Evolutionary conservation across 106 monocot species (phyloP), one percentile per base, ranked within the genome.

Genomic region (Allium fistulosum): DNA sequence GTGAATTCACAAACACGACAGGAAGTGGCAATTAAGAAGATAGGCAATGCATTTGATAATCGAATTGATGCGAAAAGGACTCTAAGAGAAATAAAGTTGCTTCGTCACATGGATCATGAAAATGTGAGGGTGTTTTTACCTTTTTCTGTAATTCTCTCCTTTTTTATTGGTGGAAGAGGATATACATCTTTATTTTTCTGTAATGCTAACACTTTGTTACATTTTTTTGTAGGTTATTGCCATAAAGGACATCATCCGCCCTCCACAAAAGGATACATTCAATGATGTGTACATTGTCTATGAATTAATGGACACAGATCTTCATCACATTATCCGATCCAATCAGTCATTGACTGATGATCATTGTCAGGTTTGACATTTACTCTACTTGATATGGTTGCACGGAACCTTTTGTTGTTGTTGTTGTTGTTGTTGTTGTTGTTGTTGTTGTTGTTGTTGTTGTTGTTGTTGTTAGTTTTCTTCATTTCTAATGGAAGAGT

Each of bases 101-200:
- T 94, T 9, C 75, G 94, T 26, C 94, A 94, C 74, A 82, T 94
- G 94, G 94, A 94, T 71, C 94, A 94, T 77, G 94, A 94, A 81
- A 94, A 94, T 60, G 94, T 94, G 11, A 79, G 87, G 76, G 66
- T 50, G 12, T 57, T 45, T 64, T 50, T 53, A 10, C 22, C 15
- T 59, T 37, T 37, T 5, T 37, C 37, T 37, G 5, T 5, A 37
- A 37, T 37, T 37, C 37, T 5, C 37, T 37, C 2, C 28, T 37
- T 37, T 37, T 37, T 37, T 37, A 4, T 37, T 37, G 37, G 1
- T 37, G 37, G 37, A 37, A 37, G 37, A 37, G 37, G 37, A 37
- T 37, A 37, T 1, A 37, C 37, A 37, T 37, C 37, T 37, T 37
- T 37, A 37, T 37, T 37, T 22, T 37, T 37, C 37, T 37, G 37